Evolutionary conservation across 257 asterid species (phyloP), one percentile per base, ranked within the genome.

Genomic region (Coffea eugenioides): DNA sequence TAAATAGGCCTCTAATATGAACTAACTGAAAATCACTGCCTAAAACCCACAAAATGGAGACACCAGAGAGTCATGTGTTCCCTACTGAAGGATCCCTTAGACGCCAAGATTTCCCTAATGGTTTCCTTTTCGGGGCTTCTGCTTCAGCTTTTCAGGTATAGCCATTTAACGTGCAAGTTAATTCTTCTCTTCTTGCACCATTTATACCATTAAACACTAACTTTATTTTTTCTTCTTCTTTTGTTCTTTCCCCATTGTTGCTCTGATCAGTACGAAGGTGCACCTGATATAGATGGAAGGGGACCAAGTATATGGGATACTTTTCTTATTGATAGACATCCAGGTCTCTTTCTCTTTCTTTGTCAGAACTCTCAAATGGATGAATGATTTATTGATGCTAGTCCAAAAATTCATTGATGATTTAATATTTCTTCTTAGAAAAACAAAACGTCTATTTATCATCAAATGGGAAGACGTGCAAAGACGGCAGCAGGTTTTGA

Each of bases 261-360:
- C 43, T 67, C 5, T 56, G n/a, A 18, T 56, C n/a, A 67, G 72
- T 67, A 36, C 21, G 72, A 67, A 67, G 72, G 72, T 11, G 72
- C 72, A 3, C n/a, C 0, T 36, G 20, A 36, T 5, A 8, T 3
- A 0, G 72, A 36, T 67, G 72, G 72, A 4, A 67, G n/a, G 36
- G 48, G 48, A 34, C 72, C 46, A 36, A 67, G 72, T 14, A 67
- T 67, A 13, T 67, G 72, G 72, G 72, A 67, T 20, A 67, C 72
- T 67, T 67, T 67, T 48, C 10, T 67, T 41, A 15, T 15, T 8
- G 48, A 34, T 20, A 14, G 1, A 0, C 21, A 67, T 20, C 72
- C 72, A 0, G 72, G 72, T 67, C 18, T 56, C n/a, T 56, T 18
- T 56, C 62, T 56, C n/a, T 56, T 4, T 52, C 59, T 14, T 14